Evolutionary conservation across 2,329 filamentous ascomycete species (phyloP).

Genomic region (Aspergillus piperis): DNA sequence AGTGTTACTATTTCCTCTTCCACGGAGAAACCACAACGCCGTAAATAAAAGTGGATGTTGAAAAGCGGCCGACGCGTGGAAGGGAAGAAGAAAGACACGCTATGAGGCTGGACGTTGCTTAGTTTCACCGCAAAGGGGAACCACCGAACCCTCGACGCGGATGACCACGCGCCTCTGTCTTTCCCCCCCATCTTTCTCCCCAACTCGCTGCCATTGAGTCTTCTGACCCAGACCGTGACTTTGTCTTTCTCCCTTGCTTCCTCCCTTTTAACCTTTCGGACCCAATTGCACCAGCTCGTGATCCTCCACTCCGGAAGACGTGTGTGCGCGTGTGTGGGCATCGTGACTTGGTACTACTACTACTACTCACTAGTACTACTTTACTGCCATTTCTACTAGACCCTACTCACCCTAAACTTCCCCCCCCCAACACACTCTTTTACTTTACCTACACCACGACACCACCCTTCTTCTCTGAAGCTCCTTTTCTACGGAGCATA

Average conservation of each 20-base stretch:
- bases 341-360: background rate
- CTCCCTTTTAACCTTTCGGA: background rate
- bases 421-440: background rate
- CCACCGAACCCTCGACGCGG: slow-evolving; percentile 2
- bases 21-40: too few relatives aligned
- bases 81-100: background rate
- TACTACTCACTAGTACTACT: background rate
- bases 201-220: slow-evolving; percentile 9
- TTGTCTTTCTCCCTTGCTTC: background rate
- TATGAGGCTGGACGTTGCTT: background rate
- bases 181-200: background rate
- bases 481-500: background rate
- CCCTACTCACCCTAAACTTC: background rate
- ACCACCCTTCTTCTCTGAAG: background rate
- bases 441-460: background rate
- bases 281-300: background rate
- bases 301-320: background rate
- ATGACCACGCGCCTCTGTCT: slow-evolving; percentile 1
- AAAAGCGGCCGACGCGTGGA: background rate
- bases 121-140: slow-evolving; percentile 4
- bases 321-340: background rate
- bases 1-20: too few relatives aligned
- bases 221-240: background rate
- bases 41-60: too few relatives aligned
- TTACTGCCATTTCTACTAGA: background rate